A percentile compares a stretch with the other conserved stretches of the same genome.
Evolutionary conservation across 768 basidiomycete genomes (phyloP).

Genomic region (Tephrocybe rancida): DNA sequence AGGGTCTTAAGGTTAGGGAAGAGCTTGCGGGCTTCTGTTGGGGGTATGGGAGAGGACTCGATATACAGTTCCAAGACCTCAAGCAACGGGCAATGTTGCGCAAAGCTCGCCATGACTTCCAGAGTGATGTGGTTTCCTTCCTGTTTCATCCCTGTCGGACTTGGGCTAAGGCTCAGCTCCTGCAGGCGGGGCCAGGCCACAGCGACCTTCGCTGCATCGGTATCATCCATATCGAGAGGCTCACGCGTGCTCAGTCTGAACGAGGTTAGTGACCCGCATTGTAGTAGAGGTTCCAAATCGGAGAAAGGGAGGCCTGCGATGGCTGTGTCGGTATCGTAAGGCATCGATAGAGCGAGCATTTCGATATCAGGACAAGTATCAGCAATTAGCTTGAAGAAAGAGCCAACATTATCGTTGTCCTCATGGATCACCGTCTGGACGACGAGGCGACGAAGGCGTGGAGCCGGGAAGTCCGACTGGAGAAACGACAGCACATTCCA

Average conservation of each 20-base stretch:
- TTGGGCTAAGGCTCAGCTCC: neutral
- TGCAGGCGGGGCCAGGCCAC: conserved; percentile 3
- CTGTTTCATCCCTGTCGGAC: neutral
- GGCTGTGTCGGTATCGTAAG: neutral
- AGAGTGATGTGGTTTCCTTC: conserved; percentile 3
- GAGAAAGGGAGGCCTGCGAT: conserved; percentile 4
- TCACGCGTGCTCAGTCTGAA: conserved; percentile 2
- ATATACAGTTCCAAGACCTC: neutral
- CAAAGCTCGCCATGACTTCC: neutral
- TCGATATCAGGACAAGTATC: conserved; percentile 10
- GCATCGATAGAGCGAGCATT: neutral
- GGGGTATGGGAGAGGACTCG: conserved; percentile 1
- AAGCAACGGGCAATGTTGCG: conserved; percentile 2
- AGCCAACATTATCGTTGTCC: neutral
- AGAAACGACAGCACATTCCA: conserved; percentile 10
- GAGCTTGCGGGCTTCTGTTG: neutral
- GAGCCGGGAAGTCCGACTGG: conserved; percentile 8
- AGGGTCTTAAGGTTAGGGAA: neutral
- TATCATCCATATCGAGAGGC: conserved; percentile 13
- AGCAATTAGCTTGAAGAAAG: conserved; percentile 9
- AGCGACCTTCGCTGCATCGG: conserved; percentile 3
- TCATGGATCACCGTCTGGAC: conserved; percentile 9
- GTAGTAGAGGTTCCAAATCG: conserved; percentile 8
- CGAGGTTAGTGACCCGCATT: conserved; percentile 4
- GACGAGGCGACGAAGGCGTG: conserved; percentile 4